Percentiles rank a stretch among this genome's conserved stretches.
Evolutionary conservation across 805 yeast genomes (phyloP).

Genomic region (Candida adriatica): DNA sequence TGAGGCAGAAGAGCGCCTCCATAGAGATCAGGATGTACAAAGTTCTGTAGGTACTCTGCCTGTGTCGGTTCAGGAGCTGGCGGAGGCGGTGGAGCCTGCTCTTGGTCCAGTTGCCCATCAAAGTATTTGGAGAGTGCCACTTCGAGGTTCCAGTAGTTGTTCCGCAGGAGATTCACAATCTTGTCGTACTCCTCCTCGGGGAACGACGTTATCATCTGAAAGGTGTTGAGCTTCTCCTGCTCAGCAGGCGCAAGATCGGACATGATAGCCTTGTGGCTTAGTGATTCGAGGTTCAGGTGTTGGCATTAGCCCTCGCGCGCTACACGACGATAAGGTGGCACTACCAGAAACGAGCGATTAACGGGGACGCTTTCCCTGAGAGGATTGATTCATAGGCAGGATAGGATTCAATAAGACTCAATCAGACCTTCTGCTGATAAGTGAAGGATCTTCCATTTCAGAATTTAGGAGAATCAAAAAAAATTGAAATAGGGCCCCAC

Average conservation of each 20-base stretch:
- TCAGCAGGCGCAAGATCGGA: slow-evolving; percentile 28
- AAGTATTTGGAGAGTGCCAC: slow-evolving; percentile 54
- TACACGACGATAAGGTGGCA: not conserved
- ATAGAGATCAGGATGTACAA: not conserved
- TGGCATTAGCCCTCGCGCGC: not conserved
- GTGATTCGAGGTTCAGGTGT: not conserved
- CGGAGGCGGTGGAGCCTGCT: slow-evolving; percentile 7
- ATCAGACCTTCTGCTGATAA: not conserved
- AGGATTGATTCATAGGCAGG: no score
- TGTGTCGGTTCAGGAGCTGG: not conserved
- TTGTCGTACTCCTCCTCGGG: slow-evolving; percentile 40
- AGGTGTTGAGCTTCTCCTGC: slow-evolving; percentile 37
- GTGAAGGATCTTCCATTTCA: not conserved
- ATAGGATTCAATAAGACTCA: no score
- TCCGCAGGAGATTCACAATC: slow-evolving; percentile 38
- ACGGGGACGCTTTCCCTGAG: no score
- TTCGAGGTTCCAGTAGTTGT: slow-evolving; percentile 56
- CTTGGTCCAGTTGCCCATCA: slow-evolving; percentile 42
- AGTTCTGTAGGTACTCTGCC: not conserved
- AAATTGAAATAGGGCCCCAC: slow-evolving; percentile 7
- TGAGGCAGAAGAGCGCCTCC: slow-evolving; percentile 15
- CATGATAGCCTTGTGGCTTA: not conserved
- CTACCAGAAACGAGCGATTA: no score
- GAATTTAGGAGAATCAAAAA: not conserved
- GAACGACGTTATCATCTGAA: slow-evolving; percentile 44